Conservation (phyloP, 2,329 filamentous ascomycete species). For the Aurifilum marmelostoma region DNA sequence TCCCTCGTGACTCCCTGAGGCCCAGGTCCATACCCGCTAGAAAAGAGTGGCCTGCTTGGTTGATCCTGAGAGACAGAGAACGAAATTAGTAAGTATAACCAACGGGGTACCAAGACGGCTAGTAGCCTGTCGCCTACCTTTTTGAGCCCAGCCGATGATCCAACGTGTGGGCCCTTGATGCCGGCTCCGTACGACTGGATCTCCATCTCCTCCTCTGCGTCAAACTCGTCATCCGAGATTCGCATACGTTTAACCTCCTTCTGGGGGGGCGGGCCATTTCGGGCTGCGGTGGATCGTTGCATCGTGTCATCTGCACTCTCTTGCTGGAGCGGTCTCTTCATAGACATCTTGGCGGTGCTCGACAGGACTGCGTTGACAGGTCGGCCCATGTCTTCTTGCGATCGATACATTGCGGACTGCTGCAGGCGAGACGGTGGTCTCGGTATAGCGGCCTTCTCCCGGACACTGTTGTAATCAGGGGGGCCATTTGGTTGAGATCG, state of each 20-base stretch:
- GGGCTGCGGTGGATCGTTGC: constrained; percentile 49
- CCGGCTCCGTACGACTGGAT: constrained; percentile 59
- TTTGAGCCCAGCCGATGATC: constrained; percentile 71
- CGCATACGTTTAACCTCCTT: constrained; percentile 79
- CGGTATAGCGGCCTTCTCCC: constrained; percentile 40
- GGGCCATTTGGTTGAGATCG: constrained; percentile 58
- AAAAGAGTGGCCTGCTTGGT: constrained; percentile 62
- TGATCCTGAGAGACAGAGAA: constrained; percentile 53
- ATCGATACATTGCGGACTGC: constrained; percentile 49
- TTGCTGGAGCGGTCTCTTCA: constrained; percentile 74
- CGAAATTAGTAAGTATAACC: constrained; percentile 41
- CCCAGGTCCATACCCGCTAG: constrained; percentile 63
- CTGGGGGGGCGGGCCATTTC: constrained; percentile 66
- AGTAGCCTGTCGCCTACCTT: constrained; percentile 64
- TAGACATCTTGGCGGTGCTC: constrained; percentile 66
- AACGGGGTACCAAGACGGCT: neutral
- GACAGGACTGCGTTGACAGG: constrained; percentile 63
- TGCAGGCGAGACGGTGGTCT: constrained; percentile 63
- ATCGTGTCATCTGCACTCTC: constrained; percentile 62
- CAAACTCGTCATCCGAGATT: constrained; percentile 74
- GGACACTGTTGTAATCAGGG: constrained; percentile 47
- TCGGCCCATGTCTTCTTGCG: constrained; percentile 63
- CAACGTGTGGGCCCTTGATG: constrained; percentile 81
- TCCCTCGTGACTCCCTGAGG: constrained; percentile 57
- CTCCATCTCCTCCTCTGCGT: constrained; percentile 58